Base-by-base conservation (phyloP, 2,329 filamentous ascomycete genomes). In the Colletotrichum shisoi region DNA sequence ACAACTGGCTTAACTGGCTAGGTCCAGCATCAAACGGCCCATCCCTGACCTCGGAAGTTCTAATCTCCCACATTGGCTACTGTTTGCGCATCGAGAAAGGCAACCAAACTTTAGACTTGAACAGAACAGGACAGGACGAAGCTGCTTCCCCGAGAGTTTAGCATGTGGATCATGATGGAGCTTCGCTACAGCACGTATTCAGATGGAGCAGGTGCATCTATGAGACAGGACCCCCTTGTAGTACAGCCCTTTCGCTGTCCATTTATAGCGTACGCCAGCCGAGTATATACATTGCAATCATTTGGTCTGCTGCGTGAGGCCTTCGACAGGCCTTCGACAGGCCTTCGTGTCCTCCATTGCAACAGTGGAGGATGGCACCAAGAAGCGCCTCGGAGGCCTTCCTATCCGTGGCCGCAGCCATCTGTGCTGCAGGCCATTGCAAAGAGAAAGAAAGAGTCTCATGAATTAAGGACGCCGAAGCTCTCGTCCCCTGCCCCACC, bases 161-260 rank as follows among this genome's bases (percentile, higher is more conserved):
- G 42, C 42, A 46, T 34, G 54, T 37, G 54, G 40, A 57, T 34
- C 27, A 37, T 31, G 40, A 21, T 24, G 54, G 54, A 46, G 54
- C 31, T 34, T 34, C 31, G 31, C n/a, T 57, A 37, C 42, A 37
- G 40, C 40, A 57, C 54, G 54, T 42, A 46, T 46, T 57, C 40
- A 37, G 40, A 37, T 21, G 24, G 17, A 34, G 34, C 19, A 45
- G 34, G 13, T 46, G 12, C 40, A 45, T 57, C 54, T 2, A 37
- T 37, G 7, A 57, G 54, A 46, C 27, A 37, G n/a, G 42, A 46
- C n/a, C 40, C 27, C 27, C 54, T 57, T 57, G 27, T 5, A 7
- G 1, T 37, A 19, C 54, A 31, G 42, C 17, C 42, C 42, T n/a
- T 46, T 17, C 19, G 37, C 17, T 24, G 40, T 19, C 27, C 27